These are phyloP conservation scores for Nematodospora anomalae DNA, from an alignment of 1,139 yeast genomes.

Conservation along the genomic window DNA sequence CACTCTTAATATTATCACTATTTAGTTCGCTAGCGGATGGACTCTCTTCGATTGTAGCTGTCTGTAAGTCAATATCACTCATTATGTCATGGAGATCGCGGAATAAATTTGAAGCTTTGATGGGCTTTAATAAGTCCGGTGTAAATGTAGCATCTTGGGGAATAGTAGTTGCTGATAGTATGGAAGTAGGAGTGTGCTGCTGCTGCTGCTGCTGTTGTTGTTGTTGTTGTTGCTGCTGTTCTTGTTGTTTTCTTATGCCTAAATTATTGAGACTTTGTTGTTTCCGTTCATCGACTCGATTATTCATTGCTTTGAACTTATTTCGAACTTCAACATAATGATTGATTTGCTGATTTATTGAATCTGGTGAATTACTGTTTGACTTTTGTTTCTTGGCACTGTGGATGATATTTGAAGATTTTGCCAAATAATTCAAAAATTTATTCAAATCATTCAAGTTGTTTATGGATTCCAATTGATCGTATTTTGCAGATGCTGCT, in stretches of 20 bases:
- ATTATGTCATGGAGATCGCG: conserved; percentile 14
- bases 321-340: conserved; percentile 33
- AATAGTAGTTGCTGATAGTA: neutral
- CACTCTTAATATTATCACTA: neutral
- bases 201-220: neutral
- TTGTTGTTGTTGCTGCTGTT: conserved; percentile 7
- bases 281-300: conserved; percentile 18
- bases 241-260: conserved; percentile 1
- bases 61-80: conserved; percentile 15
- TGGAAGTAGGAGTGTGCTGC: neutral
- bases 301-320: conserved; percentile 22
- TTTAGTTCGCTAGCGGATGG: conserved; percentile 4
- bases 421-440: conserved; percentile 41
- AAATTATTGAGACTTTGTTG: conserved; percentile 2
- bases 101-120: conserved; percentile 21
- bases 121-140: conserved; percentile 27
- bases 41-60: conserved; percentile 16
- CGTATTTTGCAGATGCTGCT: conserved; percentile 19
- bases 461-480: conserved; percentile 43
- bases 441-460: conserved; percentile 45
- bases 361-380: conserved; percentile 12
- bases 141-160: conserved; percentile 10
- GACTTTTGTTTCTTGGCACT: conserved; percentile 36
- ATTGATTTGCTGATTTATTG: conserved; percentile 36
- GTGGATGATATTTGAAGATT: conserved; percentile 41